phyloP scores from a whole-genome alignment of 2,329 filamentous ascomycete genomes.

The Fusarium humuli region DNA sequence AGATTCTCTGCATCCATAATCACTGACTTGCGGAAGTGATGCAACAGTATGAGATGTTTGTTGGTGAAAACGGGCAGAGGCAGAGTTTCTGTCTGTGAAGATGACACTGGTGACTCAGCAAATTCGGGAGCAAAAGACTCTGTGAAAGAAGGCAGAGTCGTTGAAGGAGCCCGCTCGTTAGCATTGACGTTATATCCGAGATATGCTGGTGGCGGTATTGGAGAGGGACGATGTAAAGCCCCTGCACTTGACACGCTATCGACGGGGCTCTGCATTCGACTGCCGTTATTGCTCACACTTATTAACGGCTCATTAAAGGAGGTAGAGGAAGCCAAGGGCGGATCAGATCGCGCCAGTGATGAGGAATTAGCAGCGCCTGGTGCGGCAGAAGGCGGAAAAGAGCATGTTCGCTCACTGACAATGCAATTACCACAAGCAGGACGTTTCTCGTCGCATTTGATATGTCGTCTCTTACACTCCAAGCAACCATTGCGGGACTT shows the following conservation, averaged over 20 bases:
- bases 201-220: conserved; percentile 33
- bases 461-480: conserved; percentile 56
- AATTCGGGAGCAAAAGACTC: conserved; percentile 29
- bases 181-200: conserved; percentile 3
- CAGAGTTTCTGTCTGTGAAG: conserved; percentile 16
- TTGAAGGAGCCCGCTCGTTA: conserved; percentile 24
- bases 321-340: not conserved
- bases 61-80: conserved; percentile 49
- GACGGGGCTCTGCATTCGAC: conserved; percentile 40
- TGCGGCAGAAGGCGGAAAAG: conserved; percentile 45
- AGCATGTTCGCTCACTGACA: conserved; percentile 53
- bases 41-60: conserved; percentile 55
- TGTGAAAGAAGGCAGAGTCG: conserved; percentile 41
- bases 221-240: conserved; percentile 16
- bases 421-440: conserved; percentile 57
- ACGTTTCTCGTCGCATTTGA: conserved; percentile 57
- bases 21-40: conserved; percentile 51
- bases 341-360: conserved; percentile 19
- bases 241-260: conserved; percentile 38
- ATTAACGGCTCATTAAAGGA: conserved; percentile 7
- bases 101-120: conserved; percentile 28
- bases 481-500: conserved; percentile 57
- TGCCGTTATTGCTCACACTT: not conserved
- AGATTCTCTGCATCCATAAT: conserved; percentile 39
- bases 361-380: conserved; percentile 15